These are phyloP conservation scores for Colletotrichum theobromicola DNA, from an alignment of 2,329 filamentous ascomycete genomes.

Conservation along the genomic window DNA sequence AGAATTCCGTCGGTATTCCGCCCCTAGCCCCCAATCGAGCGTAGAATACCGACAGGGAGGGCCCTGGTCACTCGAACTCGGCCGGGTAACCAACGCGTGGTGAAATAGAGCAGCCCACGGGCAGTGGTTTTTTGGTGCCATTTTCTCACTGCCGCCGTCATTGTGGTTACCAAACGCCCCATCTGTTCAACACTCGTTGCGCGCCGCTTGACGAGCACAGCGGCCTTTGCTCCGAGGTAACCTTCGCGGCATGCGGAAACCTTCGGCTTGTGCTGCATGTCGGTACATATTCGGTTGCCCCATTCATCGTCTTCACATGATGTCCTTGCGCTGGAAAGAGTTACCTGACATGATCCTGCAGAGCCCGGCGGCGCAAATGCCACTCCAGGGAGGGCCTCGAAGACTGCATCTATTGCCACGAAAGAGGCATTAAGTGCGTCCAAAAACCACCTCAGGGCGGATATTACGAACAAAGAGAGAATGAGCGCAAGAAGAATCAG, in stretches of 20 bases:
- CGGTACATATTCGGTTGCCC: conserved; percentile 15
- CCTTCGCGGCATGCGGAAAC: conserved; percentile 21
- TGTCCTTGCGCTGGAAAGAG: neutral
- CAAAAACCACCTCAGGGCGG: conserved; percentile 36
- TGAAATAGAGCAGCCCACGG: neutral
- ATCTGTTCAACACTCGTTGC: neutral
- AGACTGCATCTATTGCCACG: conserved; percentile 56
- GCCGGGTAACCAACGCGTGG: conserved; percentile 8
- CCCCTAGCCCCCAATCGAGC: conserved; percentile 9
- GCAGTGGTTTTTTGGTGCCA: no score
- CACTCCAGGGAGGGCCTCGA: conserved; percentile 36
- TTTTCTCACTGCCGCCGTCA: neutral
- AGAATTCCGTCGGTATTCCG: conserved; percentile 9
- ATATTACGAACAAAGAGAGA: conserved; percentile 22
- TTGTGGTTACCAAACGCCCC: neutral
- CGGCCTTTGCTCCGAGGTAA: conserved; percentile 9
- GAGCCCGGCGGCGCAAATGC: conserved; percentile 21
- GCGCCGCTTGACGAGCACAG: neutral
- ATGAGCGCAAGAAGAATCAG: conserved; percentile 2
- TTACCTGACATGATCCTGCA: conserved; percentile 11
- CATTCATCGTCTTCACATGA: neutral
- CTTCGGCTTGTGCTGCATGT: conserved; percentile 24
- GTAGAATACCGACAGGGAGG: neutral
- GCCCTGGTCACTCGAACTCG: neutral
- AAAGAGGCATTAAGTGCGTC: conserved; percentile 51